A percentile compares a stretch with the other conserved stretches of the same genome.
phyloP scores from a whole-genome alignment of 2,329 filamentous ascomycete genomes.

The Sporothrix protearum region DNA sequence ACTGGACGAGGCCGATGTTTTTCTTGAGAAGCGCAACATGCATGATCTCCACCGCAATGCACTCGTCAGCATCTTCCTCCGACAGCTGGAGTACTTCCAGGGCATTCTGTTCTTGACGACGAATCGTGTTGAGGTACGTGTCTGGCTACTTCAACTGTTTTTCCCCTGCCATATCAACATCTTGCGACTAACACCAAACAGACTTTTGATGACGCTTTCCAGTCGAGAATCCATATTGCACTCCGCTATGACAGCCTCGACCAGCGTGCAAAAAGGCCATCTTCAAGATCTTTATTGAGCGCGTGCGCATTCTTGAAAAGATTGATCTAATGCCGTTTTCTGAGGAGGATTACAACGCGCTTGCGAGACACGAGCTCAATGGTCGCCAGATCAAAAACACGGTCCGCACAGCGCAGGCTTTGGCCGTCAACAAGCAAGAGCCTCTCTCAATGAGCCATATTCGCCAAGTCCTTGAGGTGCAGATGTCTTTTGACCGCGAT shows the following conservation, averaged over 20 bases:
- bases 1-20: slow-evolving; percentile 53
- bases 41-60: slow-evolving; percentile 48
- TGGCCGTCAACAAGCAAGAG: slow-evolving; percentile 72
- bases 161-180: slow-evolving; percentile 23
- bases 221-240: slow-evolving; percentile 81
- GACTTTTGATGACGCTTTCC: slow-evolving; percentile 84
- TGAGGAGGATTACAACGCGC: slow-evolving; percentile 62
- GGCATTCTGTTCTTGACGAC: slow-evolving; percentile 88
- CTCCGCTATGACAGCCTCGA: slow-evolving; percentile 75
- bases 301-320: slow-evolving; percentile 63
- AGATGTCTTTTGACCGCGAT: slow-evolving; percentile 77
- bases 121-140: slow-evolving; percentile 67
- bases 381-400: slow-evolving; percentile 80
- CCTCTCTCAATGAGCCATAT: slow-evolving; percentile 75
- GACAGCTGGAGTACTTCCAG: slow-evolving; percentile 86
- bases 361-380: slow-evolving; percentile 64
- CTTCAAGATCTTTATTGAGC: slow-evolving; percentile 79
- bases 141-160: neutral
- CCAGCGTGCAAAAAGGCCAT: slow-evolving; percentile 67
- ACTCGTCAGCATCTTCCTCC: slow-evolving; percentile 71
- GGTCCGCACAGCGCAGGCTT: slow-evolving; percentile 74
- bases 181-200: neutral
- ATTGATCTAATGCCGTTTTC: slow-evolving; percentile 58
- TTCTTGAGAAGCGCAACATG: slow-evolving; percentile 46
- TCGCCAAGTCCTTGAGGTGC: slow-evolving; percentile 76